phyloP scores from a whole-genome alignment of 2,329 filamentous ascomycete genomes.

The Penicillium thymicola region DNA sequence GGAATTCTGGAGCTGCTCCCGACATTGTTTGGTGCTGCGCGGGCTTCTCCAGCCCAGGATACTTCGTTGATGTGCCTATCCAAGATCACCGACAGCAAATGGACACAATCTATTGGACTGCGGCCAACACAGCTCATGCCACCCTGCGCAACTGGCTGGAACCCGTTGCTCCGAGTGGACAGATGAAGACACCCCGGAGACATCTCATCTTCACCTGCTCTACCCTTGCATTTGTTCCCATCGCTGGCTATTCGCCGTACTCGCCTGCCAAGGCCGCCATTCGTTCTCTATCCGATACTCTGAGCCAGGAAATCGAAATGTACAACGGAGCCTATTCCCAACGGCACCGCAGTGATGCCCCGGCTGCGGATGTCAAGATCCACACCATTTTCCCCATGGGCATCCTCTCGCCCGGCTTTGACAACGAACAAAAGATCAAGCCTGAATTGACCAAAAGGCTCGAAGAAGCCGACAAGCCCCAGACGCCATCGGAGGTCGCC shows the following conservation, averaged over 20 bases:
- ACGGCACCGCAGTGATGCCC: conserved; percentile 36
- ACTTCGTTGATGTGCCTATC: conserved; percentile 73
- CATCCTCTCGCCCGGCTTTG: conserved; percentile 72
- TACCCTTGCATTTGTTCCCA: conserved; percentile 67
- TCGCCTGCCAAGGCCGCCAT: conserved; percentile 81
- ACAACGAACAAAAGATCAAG: conserved; percentile 73
- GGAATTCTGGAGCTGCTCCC: conserved; percentile 71
- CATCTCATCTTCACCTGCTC: conserved; percentile 90
- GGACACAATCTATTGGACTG: conserved; percentile 89
- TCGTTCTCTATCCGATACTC: conserved; percentile 74
- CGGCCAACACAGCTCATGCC: conserved; percentile 80
- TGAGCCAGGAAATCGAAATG: conserved; percentile 78
- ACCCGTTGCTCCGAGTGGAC: conserved; percentile 30
- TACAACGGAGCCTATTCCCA: conserved; percentile 66
- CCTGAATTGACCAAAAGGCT: conserved; percentile 74
- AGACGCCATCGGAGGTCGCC: conserved; percentile 77
- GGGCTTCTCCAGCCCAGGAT: conserved; percentile 67
- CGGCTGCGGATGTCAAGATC: conserved; percentile 67
- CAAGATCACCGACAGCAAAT: conserved; percentile 70
- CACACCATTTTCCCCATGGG: conserved; percentile 82
- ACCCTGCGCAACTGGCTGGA: conserved; percentile 71
- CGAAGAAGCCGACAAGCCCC: conserved; percentile 77
- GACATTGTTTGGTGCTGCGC: conserved; percentile 93
- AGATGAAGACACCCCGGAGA: conserved; percentile 43
- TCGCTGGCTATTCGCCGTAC: conserved; percentile 82